Percentiles rank a stretch among this genome's conserved stretches.
These are phyloP conservation scores for Sarocladium strictum DNA, from an alignment of 2,329 filamentous ascomycete genomes.

Conservation along the genomic window DNA sequence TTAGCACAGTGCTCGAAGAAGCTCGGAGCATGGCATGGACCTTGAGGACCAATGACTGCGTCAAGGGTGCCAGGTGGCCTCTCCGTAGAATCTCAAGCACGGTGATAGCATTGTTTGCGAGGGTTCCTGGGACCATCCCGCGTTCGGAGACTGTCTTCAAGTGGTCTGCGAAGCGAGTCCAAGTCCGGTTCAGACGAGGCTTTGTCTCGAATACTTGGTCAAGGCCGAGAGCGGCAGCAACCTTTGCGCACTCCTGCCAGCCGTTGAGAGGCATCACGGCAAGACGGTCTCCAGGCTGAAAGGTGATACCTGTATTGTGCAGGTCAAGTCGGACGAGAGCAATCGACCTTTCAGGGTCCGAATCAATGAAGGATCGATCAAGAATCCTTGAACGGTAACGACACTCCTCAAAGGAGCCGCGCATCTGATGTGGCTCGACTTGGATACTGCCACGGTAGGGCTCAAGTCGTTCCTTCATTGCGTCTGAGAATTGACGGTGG, in stretches of 20 bases:
- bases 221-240: constrained; percentile 44
- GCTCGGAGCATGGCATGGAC: constrained; percentile 41
- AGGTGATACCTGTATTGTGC: constrained; percentile 46
- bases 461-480: constrained; percentile 48
- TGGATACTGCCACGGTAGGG: constrained; percentile 40
- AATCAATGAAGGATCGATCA: constrained; percentile 38
- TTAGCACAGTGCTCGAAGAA: constrained; percentile 42
- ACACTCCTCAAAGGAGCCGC: constrained; percentile 49
- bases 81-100: constrained; percentile 44
- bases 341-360: constrained; percentile 38
- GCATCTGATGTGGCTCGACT: constrained; percentile 46
- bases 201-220: constrained; percentile 38
- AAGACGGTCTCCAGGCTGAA: constrained; percentile 45
- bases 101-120: constrained; percentile 18
- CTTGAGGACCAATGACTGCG: constrained; percentile 42
- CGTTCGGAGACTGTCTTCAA: constrained; percentile 16
- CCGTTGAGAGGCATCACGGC: constrained; percentile 49
- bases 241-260: constrained; percentile 49
- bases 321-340: constrained; percentile 46
- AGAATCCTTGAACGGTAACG: constrained; percentile 42
- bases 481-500: constrained; percentile 43
- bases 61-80: constrained; percentile 46
- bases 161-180: constrained; percentile 43
- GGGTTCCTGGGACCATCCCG: constrained; percentile 25
- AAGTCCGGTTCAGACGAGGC: constrained; percentile 32